These are phyloP conservation scores for Talaromyces islandicus DNA, from an alignment of 2,329 filamentous ascomycete genomes.

Conservation along the genomic window DNA sequence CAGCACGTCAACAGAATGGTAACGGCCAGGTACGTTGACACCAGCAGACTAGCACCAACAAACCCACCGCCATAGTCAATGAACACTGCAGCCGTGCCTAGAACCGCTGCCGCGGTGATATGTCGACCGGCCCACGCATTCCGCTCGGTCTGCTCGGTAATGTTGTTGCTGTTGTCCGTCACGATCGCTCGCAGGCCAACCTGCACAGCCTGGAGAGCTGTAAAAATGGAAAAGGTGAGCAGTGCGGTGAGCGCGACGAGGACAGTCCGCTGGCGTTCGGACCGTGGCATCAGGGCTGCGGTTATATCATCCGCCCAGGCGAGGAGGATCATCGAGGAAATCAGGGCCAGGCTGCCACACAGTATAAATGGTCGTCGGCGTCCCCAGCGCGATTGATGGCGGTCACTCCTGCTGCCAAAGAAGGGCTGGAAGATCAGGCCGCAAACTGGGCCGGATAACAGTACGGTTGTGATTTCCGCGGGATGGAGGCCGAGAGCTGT, in stretches of 20 bases:
- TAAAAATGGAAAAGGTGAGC: not conserved
- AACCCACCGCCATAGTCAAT: not conserved
- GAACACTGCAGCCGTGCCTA: not conserved
- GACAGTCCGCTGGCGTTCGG: not conserved
- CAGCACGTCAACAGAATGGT: not conserved
- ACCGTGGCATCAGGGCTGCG: not conserved
- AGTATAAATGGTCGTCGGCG: not conserved
- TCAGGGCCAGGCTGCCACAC: not conserved
- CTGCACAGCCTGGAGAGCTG: not conserved
- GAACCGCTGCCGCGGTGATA: not conserved
- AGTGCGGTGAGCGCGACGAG: not conserved
- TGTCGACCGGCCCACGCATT: not conserved
- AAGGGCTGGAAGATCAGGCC: not conserved
- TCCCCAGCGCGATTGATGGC: not conserved
- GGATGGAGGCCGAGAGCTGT: not conserved
- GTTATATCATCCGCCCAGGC: not conserved
- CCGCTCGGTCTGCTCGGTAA: not conserved
- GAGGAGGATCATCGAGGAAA: not conserved
- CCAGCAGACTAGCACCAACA: not conserved
- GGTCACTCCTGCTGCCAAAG: slow-evolving; percentile 1
- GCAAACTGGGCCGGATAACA: slow-evolving; percentile 4
- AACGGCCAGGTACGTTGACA: not conserved
- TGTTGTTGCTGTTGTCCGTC: not conserved
- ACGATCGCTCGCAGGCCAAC: not conserved
- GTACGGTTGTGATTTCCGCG: not conserved